Evolutionary conservation across 169 alveolate genomes (phyloP).

Genomic region (Eimeria necatrix): DNA sequence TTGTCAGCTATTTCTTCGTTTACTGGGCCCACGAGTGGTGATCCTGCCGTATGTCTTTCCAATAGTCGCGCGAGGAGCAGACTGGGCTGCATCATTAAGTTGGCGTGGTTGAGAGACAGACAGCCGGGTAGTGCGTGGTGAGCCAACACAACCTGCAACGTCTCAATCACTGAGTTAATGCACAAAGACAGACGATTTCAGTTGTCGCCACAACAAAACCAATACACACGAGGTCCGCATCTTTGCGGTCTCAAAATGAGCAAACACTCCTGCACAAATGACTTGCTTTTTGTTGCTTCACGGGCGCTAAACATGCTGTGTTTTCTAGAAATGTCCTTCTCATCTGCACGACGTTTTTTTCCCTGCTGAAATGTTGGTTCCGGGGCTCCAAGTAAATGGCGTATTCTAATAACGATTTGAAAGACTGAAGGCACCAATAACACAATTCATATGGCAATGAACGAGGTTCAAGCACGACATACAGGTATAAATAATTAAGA

Average conservation of each 20-base stretch:
- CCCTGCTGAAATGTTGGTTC: neutral
- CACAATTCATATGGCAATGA: neutral
- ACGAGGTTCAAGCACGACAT: too few species aligned
- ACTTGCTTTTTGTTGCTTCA: constrained; percentile 55
- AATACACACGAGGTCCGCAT: too few species aligned
- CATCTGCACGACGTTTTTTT: neutral
- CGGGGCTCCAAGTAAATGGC: constrained; percentile 52
- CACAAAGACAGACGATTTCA: neutral
- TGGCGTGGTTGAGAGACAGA: constrained; percentile 41
- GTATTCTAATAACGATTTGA: constrained; percentile 5
- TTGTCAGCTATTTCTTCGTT: constrained; percentile 9
- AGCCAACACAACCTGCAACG: constrained; percentile 26
- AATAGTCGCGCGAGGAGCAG: constrained; percentile 37
- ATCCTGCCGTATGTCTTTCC: constrained; percentile 41
- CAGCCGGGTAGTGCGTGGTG: constrained; percentile 61
- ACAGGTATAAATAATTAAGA: too few species aligned
- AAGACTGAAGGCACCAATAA: constrained; percentile 39
- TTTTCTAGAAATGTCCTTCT: constrained; percentile 50
- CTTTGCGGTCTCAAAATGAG: too few species aligned
- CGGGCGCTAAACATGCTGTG: constrained; percentile 36
- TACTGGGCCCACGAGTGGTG: constrained; percentile 54
- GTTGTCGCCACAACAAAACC: neutral
- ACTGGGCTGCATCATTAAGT: constrained; percentile 49
- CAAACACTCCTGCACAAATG: neutral
- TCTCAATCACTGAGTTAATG: constrained; percentile 36